Conservation (phyloP, 257 asterid genomes). For the Solanum corneliomulleri region DNA sequence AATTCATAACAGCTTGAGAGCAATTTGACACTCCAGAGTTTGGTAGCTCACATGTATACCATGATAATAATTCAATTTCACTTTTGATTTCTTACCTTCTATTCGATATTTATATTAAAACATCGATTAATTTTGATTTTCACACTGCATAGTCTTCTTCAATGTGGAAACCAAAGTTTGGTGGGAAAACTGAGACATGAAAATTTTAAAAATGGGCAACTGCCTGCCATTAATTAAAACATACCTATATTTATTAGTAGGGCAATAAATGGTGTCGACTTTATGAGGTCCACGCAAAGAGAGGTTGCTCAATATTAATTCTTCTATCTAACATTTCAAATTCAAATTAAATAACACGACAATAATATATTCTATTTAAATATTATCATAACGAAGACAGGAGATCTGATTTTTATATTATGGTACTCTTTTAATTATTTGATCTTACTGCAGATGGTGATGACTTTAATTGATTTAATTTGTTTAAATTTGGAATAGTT, state of each 20-base stretch:
- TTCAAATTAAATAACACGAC: neutral
- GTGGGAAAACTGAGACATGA: neutral
- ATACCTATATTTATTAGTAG: conserved; percentile 21
- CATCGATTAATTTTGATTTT: neutral
- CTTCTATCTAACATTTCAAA: neutral
- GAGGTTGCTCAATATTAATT: neutral
- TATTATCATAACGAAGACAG: neutral
- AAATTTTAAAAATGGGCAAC: neutral
- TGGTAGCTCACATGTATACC: neutral
- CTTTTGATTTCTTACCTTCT: neutral
- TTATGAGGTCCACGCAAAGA: neutral
- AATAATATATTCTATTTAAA: neutral
- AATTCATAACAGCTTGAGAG: neutral
- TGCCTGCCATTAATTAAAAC: conserved; percentile 14
- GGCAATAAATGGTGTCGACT: conserved; percentile 8
- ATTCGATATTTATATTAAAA: neutral
- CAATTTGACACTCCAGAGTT: neutral
- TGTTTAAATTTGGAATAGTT: neutral
- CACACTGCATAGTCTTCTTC: neutral
- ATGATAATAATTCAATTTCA: neutral
- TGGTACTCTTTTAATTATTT: neutral
- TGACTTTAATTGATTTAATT: neutral
- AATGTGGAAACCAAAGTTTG: neutral
- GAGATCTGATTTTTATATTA: neutral
- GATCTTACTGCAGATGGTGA: neutral